A percentile compares a stretch with the other conserved stretches of the same genome.
phyloP scores from a whole-genome alignment of 176 grass and related monocot species.

The Guadua angustifolia region DNA sequence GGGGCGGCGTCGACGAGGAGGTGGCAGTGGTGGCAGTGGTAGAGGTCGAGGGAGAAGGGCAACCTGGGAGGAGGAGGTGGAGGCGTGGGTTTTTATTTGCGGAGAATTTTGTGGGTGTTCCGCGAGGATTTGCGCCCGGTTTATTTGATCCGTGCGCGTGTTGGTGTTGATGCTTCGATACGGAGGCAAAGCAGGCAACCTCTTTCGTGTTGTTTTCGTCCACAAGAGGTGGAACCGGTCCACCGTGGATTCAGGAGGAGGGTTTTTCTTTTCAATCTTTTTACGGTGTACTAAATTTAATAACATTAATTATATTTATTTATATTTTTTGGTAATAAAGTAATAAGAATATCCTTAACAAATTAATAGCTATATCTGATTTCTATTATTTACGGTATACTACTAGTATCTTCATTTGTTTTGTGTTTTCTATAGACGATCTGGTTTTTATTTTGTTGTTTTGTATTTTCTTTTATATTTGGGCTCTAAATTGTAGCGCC shows the following conservation, averaged over 20 bases:
- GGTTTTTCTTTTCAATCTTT: too few relatives aligned
- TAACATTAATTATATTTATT: too few relatives aligned
- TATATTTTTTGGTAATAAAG: too few relatives aligned
- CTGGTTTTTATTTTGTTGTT: not conserved
- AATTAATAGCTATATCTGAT: too few relatives aligned
- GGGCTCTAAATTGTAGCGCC: not conserved
- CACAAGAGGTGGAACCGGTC: constrained; percentile 21
- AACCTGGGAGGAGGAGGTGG: constrained; percentile 36
- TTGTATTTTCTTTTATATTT: not conserved
- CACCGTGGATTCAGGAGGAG: not conserved
- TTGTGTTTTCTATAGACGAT: not conserved
- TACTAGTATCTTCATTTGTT: not conserved
- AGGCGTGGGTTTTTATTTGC: constrained; percentile 48
- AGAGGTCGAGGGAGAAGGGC: constrained; percentile 29
- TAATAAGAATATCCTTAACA: too few relatives aligned
- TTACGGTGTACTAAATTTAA: too few relatives aligned
- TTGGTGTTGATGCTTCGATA: not conserved
- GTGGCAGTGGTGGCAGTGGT: constrained; percentile 32
- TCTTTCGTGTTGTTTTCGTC: too few relatives aligned
- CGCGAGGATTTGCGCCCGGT: constrained; percentile 48
- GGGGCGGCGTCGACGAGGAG: constrained; percentile 9
- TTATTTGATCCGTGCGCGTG: constrained; percentile 13
- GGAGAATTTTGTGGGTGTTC: constrained; percentile 41
- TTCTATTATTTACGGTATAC: too few relatives aligned
- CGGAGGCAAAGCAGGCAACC: not conserved